These are phyloP conservation scores for Avena sativa DNA, from an alignment of 176 grass and related monocot genomes.

Conservation along the genomic window DNA sequence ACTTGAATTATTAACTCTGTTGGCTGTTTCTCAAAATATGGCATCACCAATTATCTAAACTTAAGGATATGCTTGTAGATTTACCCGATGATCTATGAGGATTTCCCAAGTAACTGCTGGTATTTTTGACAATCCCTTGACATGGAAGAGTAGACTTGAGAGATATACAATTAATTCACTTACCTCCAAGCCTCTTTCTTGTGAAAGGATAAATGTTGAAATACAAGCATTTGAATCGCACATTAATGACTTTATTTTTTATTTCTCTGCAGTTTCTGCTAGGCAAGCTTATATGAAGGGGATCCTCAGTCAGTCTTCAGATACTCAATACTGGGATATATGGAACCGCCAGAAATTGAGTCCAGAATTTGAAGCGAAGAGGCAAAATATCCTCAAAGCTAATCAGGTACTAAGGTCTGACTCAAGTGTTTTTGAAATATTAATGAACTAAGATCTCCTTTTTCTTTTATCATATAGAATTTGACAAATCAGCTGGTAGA, in stretches of 20 bases:
- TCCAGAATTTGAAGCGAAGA: conserved; percentile 92
- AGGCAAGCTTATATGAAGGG: conserved; percentile 94
- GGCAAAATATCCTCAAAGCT: conserved; percentile 86
- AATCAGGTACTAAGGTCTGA: conserved; percentile 65
- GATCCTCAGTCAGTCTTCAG: conserved; percentile 84
- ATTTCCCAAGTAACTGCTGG: conserved; percentile 10
- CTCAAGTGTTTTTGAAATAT: background rate
- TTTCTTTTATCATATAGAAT: conserved; percentile 57
- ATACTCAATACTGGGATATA: conserved; percentile 87
- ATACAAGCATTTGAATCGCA: conserved; percentile 6
- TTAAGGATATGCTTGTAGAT: background rate
- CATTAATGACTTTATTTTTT: conserved; percentile 34
- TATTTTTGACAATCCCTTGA: background rate
- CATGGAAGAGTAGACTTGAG: background rate
- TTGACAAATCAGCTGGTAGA: conserved; percentile 91
- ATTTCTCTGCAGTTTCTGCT: conserved; percentile 76
- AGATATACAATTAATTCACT: background rate
- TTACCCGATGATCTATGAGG: background rate
- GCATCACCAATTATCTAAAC: background rate
- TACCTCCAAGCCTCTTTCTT: background rate
- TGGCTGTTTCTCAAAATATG: conserved; percentile 19
- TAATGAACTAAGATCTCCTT: background rate
- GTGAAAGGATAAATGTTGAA: background rate
- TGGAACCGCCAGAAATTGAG: conserved; percentile 91
- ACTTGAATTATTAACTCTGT: background rate